Evolutionary conservation across 768 basidiomycete genomes (phyloP), one percentile per base, ranked within the genome.

Genomic region (Kwoniella europaea): DNA sequence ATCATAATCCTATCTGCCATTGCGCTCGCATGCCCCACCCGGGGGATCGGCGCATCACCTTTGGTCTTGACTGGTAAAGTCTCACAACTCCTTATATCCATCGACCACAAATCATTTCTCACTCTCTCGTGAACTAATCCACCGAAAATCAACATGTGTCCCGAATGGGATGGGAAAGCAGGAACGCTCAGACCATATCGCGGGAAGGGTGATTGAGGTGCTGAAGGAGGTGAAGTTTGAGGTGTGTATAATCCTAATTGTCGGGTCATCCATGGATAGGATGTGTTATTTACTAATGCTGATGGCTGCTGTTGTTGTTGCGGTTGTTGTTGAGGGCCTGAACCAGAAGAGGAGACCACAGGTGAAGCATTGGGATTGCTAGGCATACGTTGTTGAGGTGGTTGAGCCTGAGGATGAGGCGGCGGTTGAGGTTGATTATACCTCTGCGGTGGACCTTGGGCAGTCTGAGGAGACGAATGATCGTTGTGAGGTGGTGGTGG

Each of bases 21-120:
- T 6, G 96, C 96, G 83, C 92, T 91, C 2, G 94, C 93, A 85
- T 99, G 97, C 0, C 97, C 96, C n/a, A 98, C 95, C 73, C 97
- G 87, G 0, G 93, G 90, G 16, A 89, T 89, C 1, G 97, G 97
- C 7, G 92, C 85, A 77, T 95, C 93, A 4, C 97, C 97, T 13
- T 87, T 88, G 0, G 95, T 97, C 81, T 94, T 92, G 42, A 98
- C 85, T 12, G 94, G 87, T 12, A 89, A 90, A 9, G 93, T 91
- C 16, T 91, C 88, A 69, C 93, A 87, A 73, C 93, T 90, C 53
- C 90, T 87, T 3, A 91, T 89, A 50, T 90, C 90, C 80, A 98
- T 90, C n/a, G 92, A 85, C 84, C 96, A 98, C 35, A 99, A 86
- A 85, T 99, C 97, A 84, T 97, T 97, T 63, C 90, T 88, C 43